phyloP scores from a whole-genome alignment of 2,329 filamentous ascomycete genomes.

The Colletotrichum acutatum region DNA sequence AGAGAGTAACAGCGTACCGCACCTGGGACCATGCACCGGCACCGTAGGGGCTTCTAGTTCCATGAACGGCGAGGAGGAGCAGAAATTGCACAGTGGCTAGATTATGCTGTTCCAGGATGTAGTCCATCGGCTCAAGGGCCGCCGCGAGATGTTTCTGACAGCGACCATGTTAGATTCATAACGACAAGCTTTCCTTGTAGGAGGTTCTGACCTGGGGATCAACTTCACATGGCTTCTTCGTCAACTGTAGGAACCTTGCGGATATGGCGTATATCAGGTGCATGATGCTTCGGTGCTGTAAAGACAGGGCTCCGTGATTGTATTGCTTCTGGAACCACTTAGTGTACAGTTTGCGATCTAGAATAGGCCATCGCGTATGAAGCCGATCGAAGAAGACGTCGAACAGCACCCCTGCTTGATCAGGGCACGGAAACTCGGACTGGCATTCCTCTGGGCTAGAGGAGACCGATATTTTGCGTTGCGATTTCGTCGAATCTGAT shows the following conservation, averaged over 20 bases:
- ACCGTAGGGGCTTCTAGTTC: slow-evolving; percentile 47
- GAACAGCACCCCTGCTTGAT: slow-evolving; percentile 38
- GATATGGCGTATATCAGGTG: slow-evolving; percentile 42
- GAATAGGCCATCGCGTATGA: slow-evolving; percentile 41
- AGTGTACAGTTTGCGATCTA: slow-evolving; percentile 39
- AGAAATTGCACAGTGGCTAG: slow-evolving; percentile 46
- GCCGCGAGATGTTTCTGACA: slow-evolving; percentile 41
- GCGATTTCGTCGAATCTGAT: background rate
- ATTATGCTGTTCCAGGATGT: slow-evolving; percentile 46
- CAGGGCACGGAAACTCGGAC: slow-evolving; percentile 35
- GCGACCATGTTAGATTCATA: background rate
- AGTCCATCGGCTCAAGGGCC: slow-evolving; percentile 45
- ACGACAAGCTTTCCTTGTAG: rapidly evolving
- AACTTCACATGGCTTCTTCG: slow-evolving; percentile 39
- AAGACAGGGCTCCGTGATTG: slow-evolving; percentile 34
- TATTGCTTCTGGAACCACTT: slow-evolving; percentile 38
- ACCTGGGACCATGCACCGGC: slow-evolving; percentile 48
- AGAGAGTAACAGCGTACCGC: slow-evolving; percentile 43
- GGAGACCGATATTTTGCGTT: slow-evolving; percentile 5
- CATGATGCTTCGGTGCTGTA: slow-evolving; percentile 40
- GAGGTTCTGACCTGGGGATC: slow-evolving; percentile 37
- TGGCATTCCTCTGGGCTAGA: slow-evolving; percentile 18
- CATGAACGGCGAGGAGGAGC: slow-evolving; percentile 46
- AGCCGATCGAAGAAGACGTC: slow-evolving; percentile 41
- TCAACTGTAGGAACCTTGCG: slow-evolving; percentile 41